A percentile compares a stretch with the other conserved stretches of the same genome.
Evolutionary conservation across 805 yeast genomes (phyloP).

Genomic region (Torulaspora delbrueckii): DNA sequence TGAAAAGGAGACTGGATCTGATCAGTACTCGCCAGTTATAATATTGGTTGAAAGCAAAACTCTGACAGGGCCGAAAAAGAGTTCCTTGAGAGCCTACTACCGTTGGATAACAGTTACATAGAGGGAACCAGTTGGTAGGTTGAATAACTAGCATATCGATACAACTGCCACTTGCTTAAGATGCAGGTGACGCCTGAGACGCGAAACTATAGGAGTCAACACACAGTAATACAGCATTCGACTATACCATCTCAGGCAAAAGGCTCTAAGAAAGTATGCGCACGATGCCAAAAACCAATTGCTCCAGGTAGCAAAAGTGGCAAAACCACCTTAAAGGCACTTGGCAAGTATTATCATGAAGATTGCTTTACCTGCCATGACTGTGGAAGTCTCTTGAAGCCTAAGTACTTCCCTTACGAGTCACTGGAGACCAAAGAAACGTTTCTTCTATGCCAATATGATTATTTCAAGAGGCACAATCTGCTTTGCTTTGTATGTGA

Average conservation of each 20-base stretch:
- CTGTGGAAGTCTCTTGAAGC: constrained; percentile 74
- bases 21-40: not conserved
- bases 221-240: constrained; percentile 1
- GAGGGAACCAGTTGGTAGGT: not conserved
- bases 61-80: not conserved
- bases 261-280: constrained; percentile 40
- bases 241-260: constrained; percentile 3
- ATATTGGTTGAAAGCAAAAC: not conserved
- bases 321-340: constrained; percentile 66
- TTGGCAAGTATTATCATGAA: constrained; percentile 74
- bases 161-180: not conserved
- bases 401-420: constrained; percentile 84
- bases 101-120: not conserved
- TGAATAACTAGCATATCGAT: not conserved
- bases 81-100: not conserved
- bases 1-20: not conserved
- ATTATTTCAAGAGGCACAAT: constrained; percentile 80
- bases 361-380: constrained; percentile 84
- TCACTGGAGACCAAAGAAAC: constrained; percentile 37
- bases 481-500: constrained; percentile 85
- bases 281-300: constrained; percentile 49
- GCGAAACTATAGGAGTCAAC: constrained; percentile 1
- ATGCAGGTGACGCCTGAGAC: constrained; percentile 8
- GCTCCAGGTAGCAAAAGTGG: constrained; percentile 46
- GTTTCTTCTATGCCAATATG: constrained; percentile 81